Percentiles rank a stretch among this genome's conserved stretches.
These are phyloP conservation scores for Plectosphaerella plurivora DNA, from an alignment of 2,329 filamentous ascomycete species.

Conservation along the genomic window DNA sequence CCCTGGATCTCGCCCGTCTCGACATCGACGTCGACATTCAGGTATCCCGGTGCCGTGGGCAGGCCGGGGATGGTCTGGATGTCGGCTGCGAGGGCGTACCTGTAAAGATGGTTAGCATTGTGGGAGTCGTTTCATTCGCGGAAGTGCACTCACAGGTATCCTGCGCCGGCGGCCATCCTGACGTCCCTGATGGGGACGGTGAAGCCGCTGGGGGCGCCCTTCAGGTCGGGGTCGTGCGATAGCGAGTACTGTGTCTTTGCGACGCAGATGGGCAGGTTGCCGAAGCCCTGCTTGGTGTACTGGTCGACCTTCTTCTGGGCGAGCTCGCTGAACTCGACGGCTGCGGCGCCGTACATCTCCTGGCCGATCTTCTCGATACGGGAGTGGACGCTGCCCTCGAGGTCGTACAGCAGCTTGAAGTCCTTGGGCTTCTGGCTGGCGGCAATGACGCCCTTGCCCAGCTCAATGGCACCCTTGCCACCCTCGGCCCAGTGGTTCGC, in stretches of 20 bases:
- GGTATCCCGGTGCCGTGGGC: conserved; percentile 89
- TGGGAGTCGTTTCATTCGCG: neutral
- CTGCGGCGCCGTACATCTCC: conserved; percentile 89
- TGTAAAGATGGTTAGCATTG: conserved; percentile 30
- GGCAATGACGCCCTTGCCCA: conserved; percentile 81
- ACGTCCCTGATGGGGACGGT: conserved; percentile 94
- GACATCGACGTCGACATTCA: conserved; percentile 82
- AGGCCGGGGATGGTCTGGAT: conserved; percentile 98
- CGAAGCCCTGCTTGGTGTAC: conserved; percentile 88
- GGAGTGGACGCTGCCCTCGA: conserved; percentile 76
- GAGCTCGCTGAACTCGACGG: conserved; percentile 88
- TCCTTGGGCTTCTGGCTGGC: conserved; percentile 80
- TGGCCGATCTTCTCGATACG: conserved; percentile 88
- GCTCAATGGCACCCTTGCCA: conserved; percentile 81
- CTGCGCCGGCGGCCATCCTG: conserved; percentile 86
- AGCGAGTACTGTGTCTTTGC: conserved; percentile 99
- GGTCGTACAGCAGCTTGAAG: conserved; percentile 81
- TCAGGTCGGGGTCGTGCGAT: conserved; percentile 86
- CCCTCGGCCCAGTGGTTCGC: conserved; percentile 97
- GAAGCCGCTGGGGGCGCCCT: conserved; percentile 92
- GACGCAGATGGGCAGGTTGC: conserved; percentile 89
- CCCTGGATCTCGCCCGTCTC: conserved; percentile 86
- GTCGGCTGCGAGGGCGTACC: conserved; percentile 90
- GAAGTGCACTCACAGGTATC: conserved; percentile 66
- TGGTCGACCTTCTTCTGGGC: conserved; percentile 96